Base-by-base conservation (phyloP, 1,139 yeast genomes). In the Candida pseudocylindracea region DNA sequence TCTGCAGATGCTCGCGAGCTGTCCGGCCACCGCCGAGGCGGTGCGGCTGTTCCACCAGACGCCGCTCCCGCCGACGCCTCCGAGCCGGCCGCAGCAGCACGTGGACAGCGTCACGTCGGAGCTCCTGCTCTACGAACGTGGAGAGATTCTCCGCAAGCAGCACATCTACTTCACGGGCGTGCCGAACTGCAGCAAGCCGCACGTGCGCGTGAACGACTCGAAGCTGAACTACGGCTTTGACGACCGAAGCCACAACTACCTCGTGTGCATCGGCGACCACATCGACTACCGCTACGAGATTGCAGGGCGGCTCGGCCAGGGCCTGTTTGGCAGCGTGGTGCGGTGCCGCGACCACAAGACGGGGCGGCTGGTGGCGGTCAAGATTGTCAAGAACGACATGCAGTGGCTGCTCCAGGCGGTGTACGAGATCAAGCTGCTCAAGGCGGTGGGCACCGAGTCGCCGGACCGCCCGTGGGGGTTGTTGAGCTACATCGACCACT, bases 241-340 rank as follows among this genome's bases (percentile, higher is more conserved):
- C 47, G 91, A 79, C 45, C 49, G 50, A 3, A 53, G 63, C 10
- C 79, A 81, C 2, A 78, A 78, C 44, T 73, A 76, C 41, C 55
- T 57, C 7, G 56, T 70, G 1, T 46, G 57, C 1, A 50, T 54
- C 1, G 67, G 74, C 5, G 93, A 80, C 44, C 94, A 81, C 42
- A 64, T 81, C 32, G 75, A 73, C 34, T 81, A 72, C 47, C 53
- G 92, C 29, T 81, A 73, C 44, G 72, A 78, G 40, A 67, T 79
- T 7, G 37, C 63, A 26, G 50, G 57, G 2, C 53, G 59, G 4
- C 54, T 81, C 12, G 94, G 94, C 0, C 71, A 65, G 36, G 94
- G 94, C 4, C 72, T 88, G 27, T 81, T 81, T 56, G 94, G 94
- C 0, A 72, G 71, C 37, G 94, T 81, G 2, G 54, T 78, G 8